Conservation (phyloP, 2,329 filamentous ascomycete species). For the Xylaria sp. region DNA sequence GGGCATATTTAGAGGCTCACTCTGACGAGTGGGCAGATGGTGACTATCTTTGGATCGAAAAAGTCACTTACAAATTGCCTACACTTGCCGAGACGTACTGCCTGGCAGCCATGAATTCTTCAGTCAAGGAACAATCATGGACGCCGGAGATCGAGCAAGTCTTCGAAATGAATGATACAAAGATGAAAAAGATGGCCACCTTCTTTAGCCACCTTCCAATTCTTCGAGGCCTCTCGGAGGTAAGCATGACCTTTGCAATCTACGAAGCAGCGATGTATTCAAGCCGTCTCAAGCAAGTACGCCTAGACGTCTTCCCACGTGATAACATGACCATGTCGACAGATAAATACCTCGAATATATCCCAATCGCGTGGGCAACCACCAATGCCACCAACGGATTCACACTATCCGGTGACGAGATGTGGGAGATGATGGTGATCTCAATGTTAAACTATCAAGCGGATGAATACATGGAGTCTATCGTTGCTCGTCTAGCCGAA, state of each 20-base stretch:
- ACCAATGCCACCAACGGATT: background rate
- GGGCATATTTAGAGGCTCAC: no score
- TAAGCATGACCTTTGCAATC: background rate
- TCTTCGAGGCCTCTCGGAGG: conserved; percentile 1
- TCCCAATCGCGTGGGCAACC: conserved; percentile 16
- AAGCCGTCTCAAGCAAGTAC: background rate
- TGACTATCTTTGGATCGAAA: background rate
- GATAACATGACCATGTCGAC: background rate
- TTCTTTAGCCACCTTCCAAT: background rate
- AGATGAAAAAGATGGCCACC: no score
- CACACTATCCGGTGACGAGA: background rate
- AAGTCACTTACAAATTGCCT: background rate
- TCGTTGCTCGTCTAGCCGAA: no score
- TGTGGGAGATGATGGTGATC: conserved; percentile 23
- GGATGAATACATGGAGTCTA: conserved; percentile 17
- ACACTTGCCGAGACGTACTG: background rate
- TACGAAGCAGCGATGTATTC: no score
- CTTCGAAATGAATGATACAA: no score
- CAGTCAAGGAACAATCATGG: no score
- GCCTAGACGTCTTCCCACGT: background rate
- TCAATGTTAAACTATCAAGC: conserved; percentile 16
- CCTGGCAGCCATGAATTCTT: background rate
- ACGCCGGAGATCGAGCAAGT: background rate
- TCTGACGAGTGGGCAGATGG: no score
- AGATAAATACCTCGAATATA: conserved; percentile 25